Evolutionary conservation across 768 basidiomycete species (phyloP), one percentile per base, ranked within the genome.

Genomic region (Mycena venus): DNA sequence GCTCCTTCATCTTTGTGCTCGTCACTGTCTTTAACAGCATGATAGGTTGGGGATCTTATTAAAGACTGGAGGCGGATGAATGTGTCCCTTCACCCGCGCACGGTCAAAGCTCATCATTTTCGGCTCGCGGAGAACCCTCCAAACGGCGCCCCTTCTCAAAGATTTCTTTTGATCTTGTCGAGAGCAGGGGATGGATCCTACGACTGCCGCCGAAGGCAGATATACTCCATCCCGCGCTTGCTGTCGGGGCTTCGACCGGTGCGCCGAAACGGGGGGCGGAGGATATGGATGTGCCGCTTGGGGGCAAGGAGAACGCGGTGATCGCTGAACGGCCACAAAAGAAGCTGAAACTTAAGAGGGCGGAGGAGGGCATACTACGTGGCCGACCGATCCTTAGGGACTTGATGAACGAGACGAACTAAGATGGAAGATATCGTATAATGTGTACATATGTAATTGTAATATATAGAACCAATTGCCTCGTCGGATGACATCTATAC

Each of bases 51-150:
- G 11, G 97, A 99, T 65, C 88, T 99, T 2, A 86, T 99, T 29
- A 96, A 94, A 78, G 98, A 99, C 81, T 99, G 98, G 97, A 89
- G 98, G 42, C 85, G 98, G 38, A 93, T 99, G 88, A 99, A 99
- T 79, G 98, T 99, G 21, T 94, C 96, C n/a, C 9, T 96, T 99
- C 82, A 99, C 98, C 0, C 93, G 98, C 19, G 98, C 97, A 0
- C 91, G 93, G 67, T 90, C 91, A 38, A 99, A 99, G 84, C 86
- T 99, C 3, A 88, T 99, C 82, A 93, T 99, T 70, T 88, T 99
- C 78, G 98, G 98, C 5, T 97, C 96, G 0, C 88, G 93, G 49
- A 89, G 85, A 78, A 99, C 98, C 1, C 87, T 99, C 12, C 82
- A 90, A 49, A 80, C 82, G 31, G 89, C 90, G 0, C 83, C 91